Conservation (phyloP, 768 basidiomycete species). For the Strobilomyces dryophilus region DNA sequence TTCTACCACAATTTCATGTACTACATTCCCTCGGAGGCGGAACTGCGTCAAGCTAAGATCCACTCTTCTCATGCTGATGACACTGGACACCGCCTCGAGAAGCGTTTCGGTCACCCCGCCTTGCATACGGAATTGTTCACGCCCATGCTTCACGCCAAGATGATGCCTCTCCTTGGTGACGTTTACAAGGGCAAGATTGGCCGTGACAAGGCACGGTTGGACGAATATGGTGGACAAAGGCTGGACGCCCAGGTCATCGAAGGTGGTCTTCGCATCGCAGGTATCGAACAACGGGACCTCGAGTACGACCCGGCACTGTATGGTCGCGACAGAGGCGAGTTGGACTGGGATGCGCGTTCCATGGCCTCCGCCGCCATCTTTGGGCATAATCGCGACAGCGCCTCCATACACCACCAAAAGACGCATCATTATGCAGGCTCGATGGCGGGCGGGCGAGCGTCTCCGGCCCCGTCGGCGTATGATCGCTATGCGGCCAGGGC, state of each 20-base stretch:
- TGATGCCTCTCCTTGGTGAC: constrained; percentile 73
- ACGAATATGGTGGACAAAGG: constrained; percentile 75
- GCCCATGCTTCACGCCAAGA: constrained; percentile 81
- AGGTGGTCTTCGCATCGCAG: constrained; percentile 81
- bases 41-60: constrained; percentile 69
- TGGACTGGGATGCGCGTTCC: constrained; percentile 85
- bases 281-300: constrained; percentile 72
- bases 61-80: constrained; percentile 76
- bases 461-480: constrained; percentile 45
- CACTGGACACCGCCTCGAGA: constrained; percentile 71
- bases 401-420: constrained; percentile 40
- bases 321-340: constrained; percentile 75
- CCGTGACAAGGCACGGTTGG: constrained; percentile 57
- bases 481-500: constrained; percentile 56
- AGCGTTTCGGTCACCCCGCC: constrained; percentile 93
- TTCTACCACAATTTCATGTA: constrained; percentile 71
- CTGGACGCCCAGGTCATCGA: constrained; percentile 71
- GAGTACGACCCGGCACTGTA: constrained; percentile 82
- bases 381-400: constrained; percentile 35
- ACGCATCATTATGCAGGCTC: constrained; percentile 37
- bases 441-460: constrained; percentile 32
- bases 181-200: constrained; percentile 75
- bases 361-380: constrained; percentile 58
- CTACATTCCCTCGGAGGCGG: constrained; percentile 79
- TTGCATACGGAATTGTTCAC: constrained; percentile 84